phyloP scores from a whole-genome alignment of 176 grass and related monocot genomes.

The Rhynchospora pubera region DNA sequence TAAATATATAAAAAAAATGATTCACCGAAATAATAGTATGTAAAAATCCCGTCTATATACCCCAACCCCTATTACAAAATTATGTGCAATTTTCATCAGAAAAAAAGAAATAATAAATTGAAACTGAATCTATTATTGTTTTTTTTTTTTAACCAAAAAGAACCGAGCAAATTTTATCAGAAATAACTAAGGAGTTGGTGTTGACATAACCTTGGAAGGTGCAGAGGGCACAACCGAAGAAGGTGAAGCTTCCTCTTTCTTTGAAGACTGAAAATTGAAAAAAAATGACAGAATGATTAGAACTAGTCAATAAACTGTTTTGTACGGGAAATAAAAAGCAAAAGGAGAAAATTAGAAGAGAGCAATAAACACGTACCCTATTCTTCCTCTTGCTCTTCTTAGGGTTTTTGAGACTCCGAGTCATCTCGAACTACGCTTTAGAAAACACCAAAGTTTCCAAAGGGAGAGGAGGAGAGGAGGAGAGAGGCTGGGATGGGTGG shows the following conservation, averaged over 20 bases:
- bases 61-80: too few species aligned
- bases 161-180: too few species aligned
- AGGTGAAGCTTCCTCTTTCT: slow-evolving; percentile 29
- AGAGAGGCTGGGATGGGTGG: too few species aligned
- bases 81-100: too few species aligned
- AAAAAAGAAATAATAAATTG: neutral
- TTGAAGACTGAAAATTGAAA: slow-evolving; percentile 13
- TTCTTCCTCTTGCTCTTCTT: slow-evolving; percentile 54
- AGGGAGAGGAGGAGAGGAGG: too few species aligned
- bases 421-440: slow-evolving; percentile 20
- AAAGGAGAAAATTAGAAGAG: neutral
- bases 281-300: neutral
- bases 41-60: too few species aligned
- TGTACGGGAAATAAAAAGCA: too few species aligned
- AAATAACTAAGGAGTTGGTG: neutral
- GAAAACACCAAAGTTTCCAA: neutral
- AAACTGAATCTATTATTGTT: too few species aligned
- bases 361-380: slow-evolving; percentile 15
- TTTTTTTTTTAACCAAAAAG: too few species aligned
- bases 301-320: neutral
- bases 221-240: slow-evolving; percentile 28
- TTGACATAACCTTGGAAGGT: slow-evolving; percentile 43
- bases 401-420: slow-evolving; percentile 33
- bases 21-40: too few species aligned
- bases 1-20: too few species aligned